Conservation (phyloP, 805 yeast species). For the Wickerhamomyces tratensis region DNA sequence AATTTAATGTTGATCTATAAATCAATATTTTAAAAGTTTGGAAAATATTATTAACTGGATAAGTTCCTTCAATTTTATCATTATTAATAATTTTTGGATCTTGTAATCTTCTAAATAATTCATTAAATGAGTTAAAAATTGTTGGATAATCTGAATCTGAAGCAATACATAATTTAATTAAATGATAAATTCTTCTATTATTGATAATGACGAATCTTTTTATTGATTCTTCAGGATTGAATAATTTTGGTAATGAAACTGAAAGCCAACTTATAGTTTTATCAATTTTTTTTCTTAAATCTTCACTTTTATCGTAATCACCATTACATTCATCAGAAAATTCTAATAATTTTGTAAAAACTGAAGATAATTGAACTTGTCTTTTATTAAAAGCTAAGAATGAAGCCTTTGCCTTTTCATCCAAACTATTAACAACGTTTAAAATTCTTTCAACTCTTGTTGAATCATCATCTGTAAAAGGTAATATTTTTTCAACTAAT, state of each 20-base stretch:
- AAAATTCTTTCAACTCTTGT: constrained; percentile 46
- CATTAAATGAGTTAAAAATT: constrained; percentile 52
- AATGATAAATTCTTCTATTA: constrained; percentile 48
- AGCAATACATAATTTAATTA: constrained; percentile 44
- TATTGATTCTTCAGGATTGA: constrained; percentile 39
- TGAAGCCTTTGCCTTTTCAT: constrained; percentile 49
- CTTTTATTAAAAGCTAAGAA: constrained; percentile 62
- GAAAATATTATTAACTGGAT: constrained; percentile 39
- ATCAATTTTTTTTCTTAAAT: constrained; percentile 28
- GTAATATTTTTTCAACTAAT: constrained; percentile 51
- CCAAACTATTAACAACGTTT: constrained; percentile 35
- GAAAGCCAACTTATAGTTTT: constrained; percentile 56
- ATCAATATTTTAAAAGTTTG: constrained; percentile 46
- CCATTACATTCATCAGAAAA: constrained; percentile 36
- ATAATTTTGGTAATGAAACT: constrained; percentile 42
- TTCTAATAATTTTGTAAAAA: constrained; percentile 37
- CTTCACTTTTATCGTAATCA: constrained; percentile 17
- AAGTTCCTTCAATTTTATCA: constrained; percentile 20
- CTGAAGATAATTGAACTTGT: constrained; percentile 51
- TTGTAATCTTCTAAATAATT: constrained; percentile 43
- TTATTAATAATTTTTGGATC: constrained; percentile 40
- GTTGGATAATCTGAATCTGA: constrained; percentile 52
- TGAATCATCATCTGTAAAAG: constrained; percentile 36
- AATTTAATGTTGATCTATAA: constrained; percentile 48
- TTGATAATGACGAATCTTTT: constrained; percentile 42